These are phyloP conservation scores for Pseudogymnoascus verrucosus DNA, from an alignment of 2,329 filamentous ascomycete species.

Conservation along the genomic window DNA sequence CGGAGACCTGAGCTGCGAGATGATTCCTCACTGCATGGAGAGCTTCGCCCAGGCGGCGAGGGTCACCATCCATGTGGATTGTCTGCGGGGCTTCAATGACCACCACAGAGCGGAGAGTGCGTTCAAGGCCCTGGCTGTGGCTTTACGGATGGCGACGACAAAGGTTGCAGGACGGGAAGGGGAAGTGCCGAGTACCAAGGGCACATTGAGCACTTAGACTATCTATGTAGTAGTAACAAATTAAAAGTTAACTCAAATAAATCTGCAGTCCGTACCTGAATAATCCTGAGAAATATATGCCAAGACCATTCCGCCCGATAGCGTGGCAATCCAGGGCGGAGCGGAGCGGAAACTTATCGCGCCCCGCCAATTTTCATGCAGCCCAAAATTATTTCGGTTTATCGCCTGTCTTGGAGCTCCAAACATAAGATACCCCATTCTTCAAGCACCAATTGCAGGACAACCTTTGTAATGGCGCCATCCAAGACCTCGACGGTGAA, in stretches of 20 bases:
- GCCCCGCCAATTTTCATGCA: slow-evolving; percentile 7
- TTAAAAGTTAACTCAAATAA: not conserved
- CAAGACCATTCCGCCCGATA: not conserved
- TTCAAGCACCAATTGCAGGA: not conserved
- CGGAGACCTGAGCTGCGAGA: slow-evolving; percentile 86
- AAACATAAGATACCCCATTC: slow-evolving; percentile 8
- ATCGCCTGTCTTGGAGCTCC: slow-evolving; percentile 2
- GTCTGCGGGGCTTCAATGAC: slow-evolving; percentile 83
- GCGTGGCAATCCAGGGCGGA: not conserved
- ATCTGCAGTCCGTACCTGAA: not conserved
- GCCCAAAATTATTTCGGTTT: slow-evolving; percentile 10
- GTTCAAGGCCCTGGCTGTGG: slow-evolving; percentile 92
- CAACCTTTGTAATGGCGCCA: slow-evolving; percentile 39
- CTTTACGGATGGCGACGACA: slow-evolving; percentile 67
- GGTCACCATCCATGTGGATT: slow-evolving; percentile 92
- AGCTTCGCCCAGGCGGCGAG: slow-evolving; percentile 87
- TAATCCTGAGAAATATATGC: not conserved
- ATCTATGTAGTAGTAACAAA: not conserved
- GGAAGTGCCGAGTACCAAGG: slow-evolving; percentile 94
- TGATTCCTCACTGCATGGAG: slow-evolving; percentile 93
- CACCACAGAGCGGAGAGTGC: slow-evolving; percentile 94
- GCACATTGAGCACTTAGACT: slow-evolving; percentile 60
- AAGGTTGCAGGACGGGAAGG: slow-evolving; percentile 74
- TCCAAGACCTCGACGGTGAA: slow-evolving; percentile 52
- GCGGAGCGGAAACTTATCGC: slow-evolving; percentile 11